Base-by-base conservation (phyloP, 2,329 filamentous ascomycete genomes). In the Emergomyces pasteurianus region DNA sequence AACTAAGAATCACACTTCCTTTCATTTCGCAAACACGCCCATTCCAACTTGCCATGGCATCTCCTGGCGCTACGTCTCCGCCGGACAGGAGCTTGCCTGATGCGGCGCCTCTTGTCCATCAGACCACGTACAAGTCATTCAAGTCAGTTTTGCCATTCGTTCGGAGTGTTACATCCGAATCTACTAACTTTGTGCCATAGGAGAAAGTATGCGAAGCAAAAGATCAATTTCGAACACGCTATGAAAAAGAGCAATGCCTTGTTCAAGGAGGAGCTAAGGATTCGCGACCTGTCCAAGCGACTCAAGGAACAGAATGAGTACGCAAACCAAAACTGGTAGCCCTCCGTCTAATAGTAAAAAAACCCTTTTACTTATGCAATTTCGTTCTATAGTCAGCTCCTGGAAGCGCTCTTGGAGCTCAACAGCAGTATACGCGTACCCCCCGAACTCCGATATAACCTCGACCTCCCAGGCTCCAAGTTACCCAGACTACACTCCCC, bases 231-330 rank as follows among this genome's bases (percentile, higher is more conserved):
- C 75, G 85, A 85, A 68, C 81, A 89, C 60, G 91, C 94, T 74
- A 88, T 89, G 73, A 86, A 87, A 74, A 89, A 92, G 42, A 85
- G 73, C 61, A 76, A 74, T 59, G 66, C 65, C n/a, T 67, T 79
- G 62, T 91, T 92, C 76, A 84, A 83, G 67, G 84, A 91, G 65
- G 92, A 96, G 75, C 86, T 90, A 70, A 87, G 88, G 73, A 88
- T 92, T 43, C 83, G 88, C 63, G 85, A 87, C 65, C 88, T 90
- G 3, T 89, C 90, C 26, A 91, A 89, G 73, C 83, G 91, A 58
- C 82, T 99, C 63, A 88, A 90, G 61, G 86, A 95, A 68, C 88
- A 96, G 76, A 96, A 96, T 68, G 92, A 97, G 92, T 96, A 81
- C 69, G 86, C 46, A 46, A 53, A 43, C 40, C 49, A 46, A 36